Evolutionary conservation across 169 alveolate genomes (phyloP), one percentile per base, ranked within the genome.

Genomic region (Plasmodium ovale): DNA sequence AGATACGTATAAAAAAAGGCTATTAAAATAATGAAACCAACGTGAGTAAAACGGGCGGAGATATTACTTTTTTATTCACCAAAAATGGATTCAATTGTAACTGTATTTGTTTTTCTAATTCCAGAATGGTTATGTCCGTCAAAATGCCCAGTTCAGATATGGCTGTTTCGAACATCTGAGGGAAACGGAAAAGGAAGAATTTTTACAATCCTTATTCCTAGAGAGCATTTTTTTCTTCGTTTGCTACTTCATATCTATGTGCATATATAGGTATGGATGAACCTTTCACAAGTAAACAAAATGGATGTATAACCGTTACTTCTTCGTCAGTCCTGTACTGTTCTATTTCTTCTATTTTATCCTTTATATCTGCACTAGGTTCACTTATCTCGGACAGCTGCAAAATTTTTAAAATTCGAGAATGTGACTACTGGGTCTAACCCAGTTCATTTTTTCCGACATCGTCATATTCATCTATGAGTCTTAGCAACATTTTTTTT

Each of bases 291-390:
- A n/a, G n/a, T n/a, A 65, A 35, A 7, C 12, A 49, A n/a, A 69
- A 19, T 31, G n/a, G 23, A 44, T 31, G 5, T 49, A 77, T 53
- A 39, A 77, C 88, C 73, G 65, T 56, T n/a, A 77, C 79, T 77
- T 77, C 88, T 68, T 77, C 88, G 62, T 77, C 88, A 33, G 88
- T 77, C 37, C 88, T 31, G 37, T 77, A 77, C 54, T 77, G 88
- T 53, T 77, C 88, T 39, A 77, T 77, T 27, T 77, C 88, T 60
- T 60, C 88, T 10, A 77, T 77, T 77, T 77, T 77, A 60, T 77
- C 88, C 29, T 77, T 77, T 77, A 77, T 77, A 19, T 44, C 70
- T 25, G 54, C 56, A 58, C 74, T 62, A 53, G 88, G 88, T 62
- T 77, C 88, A 77, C 67, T 77, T 60, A 64, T 39, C 51, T 77